Evolutionary conservation across 768 basidiomycete species (phyloP).

Genomic region (Trichaptum fuscoviolaceum): DNA sequence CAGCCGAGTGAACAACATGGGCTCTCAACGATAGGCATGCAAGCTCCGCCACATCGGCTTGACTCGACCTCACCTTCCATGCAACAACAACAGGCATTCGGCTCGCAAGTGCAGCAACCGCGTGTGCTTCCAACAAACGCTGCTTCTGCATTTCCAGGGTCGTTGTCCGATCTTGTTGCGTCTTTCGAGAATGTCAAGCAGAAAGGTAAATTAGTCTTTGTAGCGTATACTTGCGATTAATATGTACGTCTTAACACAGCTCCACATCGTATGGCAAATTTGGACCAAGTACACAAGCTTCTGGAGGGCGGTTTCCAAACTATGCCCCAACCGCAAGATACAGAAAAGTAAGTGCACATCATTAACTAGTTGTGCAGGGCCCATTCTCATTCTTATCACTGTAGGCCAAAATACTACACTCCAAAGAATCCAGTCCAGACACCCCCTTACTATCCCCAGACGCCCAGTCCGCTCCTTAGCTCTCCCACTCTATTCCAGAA

Average conservation of each 20-base stretch:
- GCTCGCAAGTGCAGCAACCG: constrained; percentile 16
- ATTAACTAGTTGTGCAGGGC: constrained; percentile 6
- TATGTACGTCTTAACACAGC: constrained; percentile 29
- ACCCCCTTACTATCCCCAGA: constrained; percentile 92
- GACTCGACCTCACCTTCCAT: constrained; percentile 1
- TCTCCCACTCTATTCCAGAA: constrained; percentile 83
- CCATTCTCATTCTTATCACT: constrained; percentile 4
- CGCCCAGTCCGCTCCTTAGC: constrained; percentile 73
- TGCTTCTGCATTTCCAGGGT: constrained; percentile 66
- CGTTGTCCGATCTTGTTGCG: constrained; percentile 85
- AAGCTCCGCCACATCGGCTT: not conserved
- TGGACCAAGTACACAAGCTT: constrained; percentile 88
- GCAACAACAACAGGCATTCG: constrained; percentile 28
- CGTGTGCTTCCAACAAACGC: constrained; percentile 17
- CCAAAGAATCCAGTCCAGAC: constrained; percentile 89
- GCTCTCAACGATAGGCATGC: not conserved
- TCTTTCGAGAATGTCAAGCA: constrained; percentile 97
- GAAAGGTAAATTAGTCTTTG: constrained; percentile 56
- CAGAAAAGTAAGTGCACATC: constrained; percentile 69
- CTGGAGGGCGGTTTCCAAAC: constrained; percentile 87
- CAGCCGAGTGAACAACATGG: constrained; percentile 21
- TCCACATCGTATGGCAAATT: constrained; percentile 78
- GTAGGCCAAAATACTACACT: constrained; percentile 93
- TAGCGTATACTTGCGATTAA: not conserved
- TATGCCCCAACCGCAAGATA: constrained; percentile 89